Base-by-base conservation (phyloP, 2,329 filamentous ascomycete species). In the Stachybotrys chartarum region DNA sequence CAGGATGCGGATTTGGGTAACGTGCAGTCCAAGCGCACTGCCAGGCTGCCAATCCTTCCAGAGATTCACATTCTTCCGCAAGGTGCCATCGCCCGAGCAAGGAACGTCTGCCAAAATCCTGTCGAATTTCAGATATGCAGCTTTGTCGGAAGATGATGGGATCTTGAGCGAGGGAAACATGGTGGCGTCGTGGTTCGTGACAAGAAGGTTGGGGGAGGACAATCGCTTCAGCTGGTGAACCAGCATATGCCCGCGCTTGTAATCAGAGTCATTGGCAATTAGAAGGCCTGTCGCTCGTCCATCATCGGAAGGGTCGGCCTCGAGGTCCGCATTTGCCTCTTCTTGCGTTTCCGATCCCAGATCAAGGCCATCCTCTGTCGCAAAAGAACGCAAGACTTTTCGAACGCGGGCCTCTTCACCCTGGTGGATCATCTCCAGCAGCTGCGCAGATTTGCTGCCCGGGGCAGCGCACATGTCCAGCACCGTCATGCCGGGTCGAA, bases 221-320 rank as follows among this genome's bases (percentile, higher is more conserved):
- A 99, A 80, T 58, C 94, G 88, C 80, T 99, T 99, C 66, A 97
- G 88, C 74, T 99, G 94, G 72, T 99, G 94, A 51, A 97, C 90
- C 69, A 99, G 76, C 89, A 99, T 94, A 74, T 97, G 94, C 55
- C 91, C 91, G 61, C 94, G 88, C 78, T 93, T 95, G 78, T 97
- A 97, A 71, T 99, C 94, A 64, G 90, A 86, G 67, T 99, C 94
- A 73, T 99, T 99, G 59, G 94, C 94, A 63, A 99, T 88, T 55
- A 99, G 80, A 48, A 99, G 79, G 42, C 94, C 94, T 6, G 93
- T 97, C 2, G 92, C 87, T 65, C 94, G 82, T 59, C 94, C 94
- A 66, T 91, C 84, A 64, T 97, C 93, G 61, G 78, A 78, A 3
- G 81, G 71, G 65, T 87, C 84, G 16, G 79, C 75, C 42, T 76